Percentiles rank a stretch among this genome's conserved stretches.
These are phyloP conservation scores for Cystobasidium slooffiae DNA, from an alignment of 1,284 basidiomycete species.

Conservation along the genomic window DNA sequence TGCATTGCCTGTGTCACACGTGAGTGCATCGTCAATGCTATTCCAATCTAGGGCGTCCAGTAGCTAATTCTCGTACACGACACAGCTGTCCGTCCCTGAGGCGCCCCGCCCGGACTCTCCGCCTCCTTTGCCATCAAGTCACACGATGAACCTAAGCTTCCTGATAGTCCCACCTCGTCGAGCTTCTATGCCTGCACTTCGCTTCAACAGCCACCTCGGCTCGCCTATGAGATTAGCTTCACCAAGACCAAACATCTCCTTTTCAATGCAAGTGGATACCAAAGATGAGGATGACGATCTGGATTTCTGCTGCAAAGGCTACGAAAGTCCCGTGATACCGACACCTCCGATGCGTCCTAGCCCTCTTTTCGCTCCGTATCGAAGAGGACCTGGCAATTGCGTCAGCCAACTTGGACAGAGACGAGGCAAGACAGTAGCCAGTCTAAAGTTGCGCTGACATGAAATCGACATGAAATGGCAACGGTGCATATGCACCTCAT, in stretches of 20 bases:
- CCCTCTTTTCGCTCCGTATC: constrained; percentile 7
- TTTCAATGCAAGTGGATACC: not conserved
- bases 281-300: constrained; percentile 34
- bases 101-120: constrained; percentile 19
- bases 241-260: not conserved
- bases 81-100: constrained; percentile 23
- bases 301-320: constrained; percentile 42
- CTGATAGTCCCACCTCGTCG: constrained; percentile 6
- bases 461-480: not conserved
- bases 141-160: constrained; percentile 1
- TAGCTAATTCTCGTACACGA: too few species aligned
- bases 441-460: constrained; percentile 19
- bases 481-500: not conserved
- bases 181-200: not conserved
- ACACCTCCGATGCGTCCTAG: not conserved
- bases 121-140: not conserved
- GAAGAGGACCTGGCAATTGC: not conserved
- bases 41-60: too few species aligned
- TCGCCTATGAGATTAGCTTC: constrained; percentile 20
- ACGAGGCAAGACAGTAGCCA: constrained; percentile 18
- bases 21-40: not conserved
- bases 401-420: constrained; percentile 30
- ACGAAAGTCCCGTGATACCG: constrained; percentile 22
- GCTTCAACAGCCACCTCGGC: not conserved
- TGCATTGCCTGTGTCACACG: constrained; percentile 1